Base-by-base conservation (phyloP, 225 moss, liverwort and hornwort species). In the Climacium dendroides region DNA sequence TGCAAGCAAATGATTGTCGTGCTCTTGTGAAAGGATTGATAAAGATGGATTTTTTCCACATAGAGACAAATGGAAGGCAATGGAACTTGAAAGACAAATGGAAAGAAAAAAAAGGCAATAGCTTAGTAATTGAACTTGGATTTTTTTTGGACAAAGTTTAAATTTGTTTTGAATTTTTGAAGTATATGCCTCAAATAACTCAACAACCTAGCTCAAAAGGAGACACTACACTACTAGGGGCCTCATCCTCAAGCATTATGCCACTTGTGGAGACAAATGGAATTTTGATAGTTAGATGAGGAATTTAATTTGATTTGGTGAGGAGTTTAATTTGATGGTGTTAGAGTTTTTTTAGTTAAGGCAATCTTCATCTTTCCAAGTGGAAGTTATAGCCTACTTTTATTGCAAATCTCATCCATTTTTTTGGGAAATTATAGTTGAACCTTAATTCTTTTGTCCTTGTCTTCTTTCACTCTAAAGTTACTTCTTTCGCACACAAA, bases 231-330 rank as follows among this genome's bases (percentile, higher is more conserved):
- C n/a, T n/a, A 24, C 4, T 13, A 39, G 4, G 24, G 14, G 7
- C 6, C 12, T 39, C 14, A 13, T 13, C 3, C 0, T 69, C 2
- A 13, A 39, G 18, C 7, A 69, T 1, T 39, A 23, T 13, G 7
- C 1, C 0, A 0, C 13, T 26, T 28, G 25, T 43, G 5, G 16
- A 3, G 26, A 43, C 43, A 43, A 15, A 71, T 7, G 2, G 2
- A 43, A 43, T 43, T 9, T 1, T 48, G 13, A 43, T 8, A 28
- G 28, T 43, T 43, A 8, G 16, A 16, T 15, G 43, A 71, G 0
- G 45, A 45, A 10, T 28, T 45, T 43, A 28, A 10, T 37, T 67
- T 37, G 67, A 37, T 66, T 37, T 37, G 37, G 37, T 67, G 10
- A 6, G 7, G 22, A 7, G 23, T n/a, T n/a, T n/a, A n/a, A n/a